These are phyloP conservation scores for Nevesoporus exiguus DNA, from an alignment of 768 basidiomycete genomes.

Conservation along the genomic window DNA sequence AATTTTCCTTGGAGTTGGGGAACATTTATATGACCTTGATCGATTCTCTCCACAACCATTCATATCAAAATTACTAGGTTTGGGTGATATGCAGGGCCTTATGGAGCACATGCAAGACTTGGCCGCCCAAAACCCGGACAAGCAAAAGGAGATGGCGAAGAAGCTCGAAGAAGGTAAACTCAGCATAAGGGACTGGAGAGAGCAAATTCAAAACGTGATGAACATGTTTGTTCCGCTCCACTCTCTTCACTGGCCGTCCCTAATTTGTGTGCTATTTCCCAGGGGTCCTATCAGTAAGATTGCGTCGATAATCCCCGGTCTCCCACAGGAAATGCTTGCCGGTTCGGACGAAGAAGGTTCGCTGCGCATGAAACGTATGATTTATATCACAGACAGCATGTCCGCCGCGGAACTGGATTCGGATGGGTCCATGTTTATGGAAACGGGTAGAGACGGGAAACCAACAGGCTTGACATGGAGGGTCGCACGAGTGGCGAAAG, in stretches of 20 bases:
- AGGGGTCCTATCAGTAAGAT: conserved; percentile 99
- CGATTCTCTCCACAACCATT: conserved; percentile 95
- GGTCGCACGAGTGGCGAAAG: conserved; percentile 84
- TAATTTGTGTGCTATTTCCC: conserved; percentile 10
- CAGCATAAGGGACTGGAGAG: conserved; percentile 95
- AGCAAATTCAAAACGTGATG: conserved; percentile 97
- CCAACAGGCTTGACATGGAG: conserved; percentile 87
- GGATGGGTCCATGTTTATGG: conserved; percentile 90
- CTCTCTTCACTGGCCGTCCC: conserved; percentile 1
- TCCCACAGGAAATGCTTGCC: conserved; percentile 86
- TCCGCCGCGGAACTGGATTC: conserved; percentile 90
- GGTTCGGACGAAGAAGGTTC: conserved; percentile 94
- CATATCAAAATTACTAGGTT: conserved; percentile 91
- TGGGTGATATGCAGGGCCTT: conserved; percentile 95
- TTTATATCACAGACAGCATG: conserved; percentile 99
- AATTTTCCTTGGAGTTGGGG: conserved; percentile 96
- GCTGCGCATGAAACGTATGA: conserved; percentile 91
- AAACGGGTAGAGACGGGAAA: conserved; percentile 76
- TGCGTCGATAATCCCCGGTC: conserved; percentile 97
- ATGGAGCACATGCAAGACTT: conserved; percentile 99
- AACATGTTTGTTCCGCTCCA: conserved; percentile 67
- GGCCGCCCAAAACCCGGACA: conserved; percentile 89
- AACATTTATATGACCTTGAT: conserved; percentile 96
- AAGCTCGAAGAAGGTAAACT: conserved; percentile 97
- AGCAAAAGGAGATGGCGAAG: conserved; percentile 97